Base-by-base conservation (phyloP, 2,329 filamentous ascomycete species). In the Myriosclerotinia curreyana region DNA sequence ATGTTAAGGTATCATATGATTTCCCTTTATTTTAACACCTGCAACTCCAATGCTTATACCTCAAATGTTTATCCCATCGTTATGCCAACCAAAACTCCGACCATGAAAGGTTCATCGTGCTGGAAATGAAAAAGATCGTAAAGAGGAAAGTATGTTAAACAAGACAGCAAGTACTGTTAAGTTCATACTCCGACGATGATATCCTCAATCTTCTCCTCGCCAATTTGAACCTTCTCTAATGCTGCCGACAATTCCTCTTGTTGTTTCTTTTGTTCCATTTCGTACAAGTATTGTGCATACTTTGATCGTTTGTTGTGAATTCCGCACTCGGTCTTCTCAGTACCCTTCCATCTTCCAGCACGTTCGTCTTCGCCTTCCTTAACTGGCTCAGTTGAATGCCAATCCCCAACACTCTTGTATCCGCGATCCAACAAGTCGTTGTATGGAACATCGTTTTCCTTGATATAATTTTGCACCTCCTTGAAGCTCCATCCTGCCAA, bases 341-440 rank as follows among this genome's bases (percentile, higher is more conserved):
- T 90, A 67, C 95, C 95, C 84, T 96, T 97, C 95, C 95, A 99
- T 71, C 95, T 88, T 65, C 95, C 95, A 11, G 95, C 90, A 60
- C 95, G 89, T 85, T 99, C 95, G 73, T 98, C 95, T 79, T 99
- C 95, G 69, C 91, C 91, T 65, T 94, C 92, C 68, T 83, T 86
- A 66, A 98, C 92, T 15, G 95, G 93, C 71, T 86, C 89, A 5
- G 95, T 99, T 59, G 92, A 96, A 83, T 99, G 95, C 91, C 93
- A 98, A 82, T 99, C 95, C 67, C 95, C 95, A 68, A 99, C 84
- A 69, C 92, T 96, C 84, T 98, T 97, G 84, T 99, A 99, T n/a
- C 95, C 95, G 66, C 82, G 83, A 79, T 97, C 91, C 54, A 99
- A 84, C 38, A 99, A 85, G 67, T 84, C 87, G 76, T 99, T 99